These are phyloP conservation scores for Ophiostoma tasmaniense DNA, from an alignment of 2,329 filamentous ascomycete species.

Conservation along the genomic window DNA sequence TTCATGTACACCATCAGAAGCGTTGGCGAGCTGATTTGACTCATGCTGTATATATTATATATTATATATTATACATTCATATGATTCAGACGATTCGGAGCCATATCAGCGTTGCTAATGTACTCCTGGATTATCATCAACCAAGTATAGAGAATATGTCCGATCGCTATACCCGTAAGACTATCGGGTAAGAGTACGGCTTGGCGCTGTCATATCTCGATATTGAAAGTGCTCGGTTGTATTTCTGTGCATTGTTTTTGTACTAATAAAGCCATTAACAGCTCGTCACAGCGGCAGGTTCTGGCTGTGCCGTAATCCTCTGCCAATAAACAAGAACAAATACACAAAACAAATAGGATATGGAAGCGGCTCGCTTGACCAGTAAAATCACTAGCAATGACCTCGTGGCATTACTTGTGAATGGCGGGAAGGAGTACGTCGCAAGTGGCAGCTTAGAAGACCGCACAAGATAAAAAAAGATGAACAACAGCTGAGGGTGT, in stretches of 20 bases:
- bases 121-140: too few species aligned
- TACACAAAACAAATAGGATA: not conserved
- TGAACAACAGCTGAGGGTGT: conserved; percentile 2
- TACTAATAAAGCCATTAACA: not conserved
- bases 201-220: not conserved
- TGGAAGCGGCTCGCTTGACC: not conserved
- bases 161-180: not conserved
- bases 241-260: not conserved
- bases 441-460: not conserved
- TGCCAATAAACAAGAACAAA: not conserved
- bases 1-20: not conserved
- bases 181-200: not conserved
- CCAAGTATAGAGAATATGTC: too few species aligned
- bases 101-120: not conserved
- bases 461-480: not conserved
- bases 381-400: not conserved
- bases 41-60: too few species aligned
- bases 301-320: not conserved
- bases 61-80: too few species aligned
- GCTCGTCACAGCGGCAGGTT: not conserved
- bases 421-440: not conserved
- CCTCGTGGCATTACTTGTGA: not conserved
- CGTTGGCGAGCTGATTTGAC: not conserved
- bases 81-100: not conserved
- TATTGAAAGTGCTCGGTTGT: not conserved